These are phyloP conservation scores for Colletotrichum kahawae DNA, from an alignment of 2,329 filamentous ascomycete species.

Conservation along the genomic window DNA sequence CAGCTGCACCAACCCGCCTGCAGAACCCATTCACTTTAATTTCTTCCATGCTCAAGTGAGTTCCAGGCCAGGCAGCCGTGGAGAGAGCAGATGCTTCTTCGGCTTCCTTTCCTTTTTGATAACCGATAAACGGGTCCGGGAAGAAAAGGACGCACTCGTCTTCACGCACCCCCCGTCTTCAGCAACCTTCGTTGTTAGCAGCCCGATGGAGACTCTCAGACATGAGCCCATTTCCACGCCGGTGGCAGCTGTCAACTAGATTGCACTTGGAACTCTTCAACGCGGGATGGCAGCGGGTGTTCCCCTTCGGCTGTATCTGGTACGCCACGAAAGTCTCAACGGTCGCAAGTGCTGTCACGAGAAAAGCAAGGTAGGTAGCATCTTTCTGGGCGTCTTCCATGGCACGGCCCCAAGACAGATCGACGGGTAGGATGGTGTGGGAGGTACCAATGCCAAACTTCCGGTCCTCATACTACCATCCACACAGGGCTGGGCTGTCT, in stretches of 20 bases:
- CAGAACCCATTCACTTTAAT: not conserved
- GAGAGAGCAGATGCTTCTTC: not conserved
- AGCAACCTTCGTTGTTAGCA: not conserved
- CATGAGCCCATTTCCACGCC: not conserved
- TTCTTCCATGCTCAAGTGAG: not conserved
- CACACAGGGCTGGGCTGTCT: not conserved
- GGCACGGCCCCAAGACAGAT: not conserved
- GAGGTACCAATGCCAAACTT: not conserved
- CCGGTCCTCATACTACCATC: not conserved
- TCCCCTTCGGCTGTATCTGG: not conserved
- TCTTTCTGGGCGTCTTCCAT: not conserved
- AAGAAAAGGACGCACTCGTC: not conserved
- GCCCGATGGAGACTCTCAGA: not conserved
- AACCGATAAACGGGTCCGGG: not conserved
- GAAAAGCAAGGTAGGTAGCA: not conserved
- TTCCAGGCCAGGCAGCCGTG: not conserved
- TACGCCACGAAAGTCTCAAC: not conserved
- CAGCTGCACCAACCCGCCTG: not conserved
- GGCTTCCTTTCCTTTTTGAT: conserved; percentile 1
- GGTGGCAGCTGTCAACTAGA: not conserved
- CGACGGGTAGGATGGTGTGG: not conserved
- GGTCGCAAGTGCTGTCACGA: not conserved
- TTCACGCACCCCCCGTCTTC: not conserved
- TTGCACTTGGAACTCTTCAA: not conserved
- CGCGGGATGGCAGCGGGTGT: not conserved